Evolutionary conservation across 495 filamentous ascomycete genomes (phyloP), one percentile per base, ranked within the genome.

Genomic region (Xylaria castorea): DNA sequence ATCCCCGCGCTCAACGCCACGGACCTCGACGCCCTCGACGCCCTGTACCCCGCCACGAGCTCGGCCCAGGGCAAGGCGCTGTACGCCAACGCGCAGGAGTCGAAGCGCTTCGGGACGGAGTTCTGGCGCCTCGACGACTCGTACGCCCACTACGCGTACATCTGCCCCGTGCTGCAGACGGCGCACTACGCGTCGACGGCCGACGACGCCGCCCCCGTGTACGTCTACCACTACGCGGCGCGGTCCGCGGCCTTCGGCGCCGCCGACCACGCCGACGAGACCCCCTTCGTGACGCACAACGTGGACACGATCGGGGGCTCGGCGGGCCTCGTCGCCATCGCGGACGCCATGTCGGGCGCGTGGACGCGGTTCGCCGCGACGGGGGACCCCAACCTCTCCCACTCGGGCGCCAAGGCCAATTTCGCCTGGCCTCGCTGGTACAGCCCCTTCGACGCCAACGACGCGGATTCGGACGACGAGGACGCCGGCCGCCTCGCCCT

Each of bases 61-160:
- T 77, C 70, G 20, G 11, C 75, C 22, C 40, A 50, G 11, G 75
- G 77, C 36, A 38, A 76, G 51, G 60, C n/a, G 27, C 44, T 77
- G 38, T 80, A 78, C 71, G 11, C 65, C 55, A 40, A 62, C 8
- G 8, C 62, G 36, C 32, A 79, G 14, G 71, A 84, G 48, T 83
- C 83, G 1, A 11, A 73, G 20, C 80, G 79, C 5, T 78, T 88
- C 8, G 90, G 89, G 0, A 44, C 80, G 5, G 89, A 92, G 75
- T 91, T 85, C 75, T 84, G 84, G 50, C 83, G 91, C 9, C 81
- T 90, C 12, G 89, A 91, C 71, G 87, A 88, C 36, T 88, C 87
- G 0, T 92, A 92, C 68, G 86, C 82, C 0, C 89, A 92, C 73
- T 92, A 92, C 78, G 89, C 89, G 0, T 92, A 92, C 67, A 87